phyloP scores from a whole-genome alignment of 371 early-diverging fungal species.

The Haplosporangium sp. region DNA sequence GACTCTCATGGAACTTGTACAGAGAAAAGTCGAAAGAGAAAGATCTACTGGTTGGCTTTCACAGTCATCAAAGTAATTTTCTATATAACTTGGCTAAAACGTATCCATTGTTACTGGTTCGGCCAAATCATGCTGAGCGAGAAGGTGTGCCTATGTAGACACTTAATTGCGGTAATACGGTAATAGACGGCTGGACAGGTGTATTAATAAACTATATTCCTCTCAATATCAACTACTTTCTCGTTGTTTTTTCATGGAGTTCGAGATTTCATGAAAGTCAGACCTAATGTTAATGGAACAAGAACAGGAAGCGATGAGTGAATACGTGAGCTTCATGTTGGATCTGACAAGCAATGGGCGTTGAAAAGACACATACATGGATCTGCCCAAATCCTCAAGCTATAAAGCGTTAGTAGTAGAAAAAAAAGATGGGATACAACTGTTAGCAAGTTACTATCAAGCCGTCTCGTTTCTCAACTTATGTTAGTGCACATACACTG shows the following conservation, averaged over 20 bases:
- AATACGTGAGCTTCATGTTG: neutral
- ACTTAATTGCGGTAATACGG: no score
- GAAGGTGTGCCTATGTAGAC: no score
- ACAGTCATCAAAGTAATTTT: slow-evolving; percentile 17
- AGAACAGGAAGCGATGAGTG: neutral
- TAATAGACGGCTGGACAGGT: neutral
- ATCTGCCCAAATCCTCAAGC: slow-evolving; percentile 52
- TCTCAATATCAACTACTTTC: slow-evolving; percentile 8
- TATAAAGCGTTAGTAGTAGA: neutral
- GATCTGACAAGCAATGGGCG: neutral
- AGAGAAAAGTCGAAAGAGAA: slow-evolving; percentile 43
- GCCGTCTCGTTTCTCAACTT: no score
- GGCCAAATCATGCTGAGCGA: no score
- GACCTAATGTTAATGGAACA: slow-evolving; percentile 23
- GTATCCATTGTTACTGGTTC: neutral
- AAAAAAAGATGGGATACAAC: neutral
- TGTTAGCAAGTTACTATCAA: neutral
- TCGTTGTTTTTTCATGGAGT: slow-evolving; percentile 37
- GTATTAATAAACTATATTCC: slow-evolving; percentile 3
- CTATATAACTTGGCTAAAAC: neutral
- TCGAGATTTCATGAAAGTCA: slow-evolving; percentile 52
- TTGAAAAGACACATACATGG: slow-evolving; percentile 25
- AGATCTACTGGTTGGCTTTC: slow-evolving; percentile 37
- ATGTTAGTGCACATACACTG: slow-evolving; percentile 22
- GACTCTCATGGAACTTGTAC: slow-evolving; percentile 48